Percentiles rank a stretch among this genome's conserved stretches.
phyloP scores from a whole-genome alignment of 192 early-diverging fungal species.

The Thoreauomyces humboldtii region DNA sequence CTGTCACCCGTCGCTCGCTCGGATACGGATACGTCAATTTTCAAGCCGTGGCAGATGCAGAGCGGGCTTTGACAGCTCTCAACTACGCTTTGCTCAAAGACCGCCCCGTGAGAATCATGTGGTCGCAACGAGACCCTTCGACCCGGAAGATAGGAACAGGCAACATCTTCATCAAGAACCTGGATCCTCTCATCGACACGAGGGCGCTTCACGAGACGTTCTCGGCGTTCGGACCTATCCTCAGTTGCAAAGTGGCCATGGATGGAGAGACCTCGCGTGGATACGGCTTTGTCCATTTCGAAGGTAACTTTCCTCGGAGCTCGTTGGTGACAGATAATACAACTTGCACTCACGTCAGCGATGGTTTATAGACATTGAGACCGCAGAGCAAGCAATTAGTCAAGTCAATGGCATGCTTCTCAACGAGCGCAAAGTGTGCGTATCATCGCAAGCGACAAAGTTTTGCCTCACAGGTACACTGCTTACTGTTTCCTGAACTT shows the following conservation, averaged over 20 bases:
- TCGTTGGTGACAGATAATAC: too few relatives aligned
- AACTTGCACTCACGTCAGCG: too few relatives aligned
- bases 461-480: too few relatives aligned
- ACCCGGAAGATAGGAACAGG: slow-evolving; percentile 83
- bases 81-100: slow-evolving; percentile 95
- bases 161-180: slow-evolving; percentile 99
- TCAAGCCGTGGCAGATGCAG: slow-evolving; percentile 76
- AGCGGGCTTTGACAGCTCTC: slow-evolving; percentile 84
- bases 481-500: too few relatives aligned
- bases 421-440: slow-evolving; percentile 90
- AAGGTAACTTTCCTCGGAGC: too few relatives aligned
- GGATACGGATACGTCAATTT: slow-evolving; percentile 99
- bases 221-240: slow-evolving; percentile 90
- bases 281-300: slow-evolving; percentile 97
- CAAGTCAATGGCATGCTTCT: slow-evolving; percentile 97
- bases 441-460: slow-evolving; percentile 31
- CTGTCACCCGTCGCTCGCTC: slow-evolving; percentile 89
- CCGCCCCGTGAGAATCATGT: slow-evolving; percentile 96
- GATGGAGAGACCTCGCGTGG: slow-evolving; percentile 79
- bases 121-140: slow-evolving; percentile 96
- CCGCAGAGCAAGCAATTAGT: slow-evolving; percentile 90
- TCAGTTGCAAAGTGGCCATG: slow-evolving; percentile 93
- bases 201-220: slow-evolving; percentile 98
- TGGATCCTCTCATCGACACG: slow-evolving; percentile 94
- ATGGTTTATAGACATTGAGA: too few relatives aligned